Evolutionary conservation across 495 filamentous ascomycete genomes (phyloP), one percentile per base, ranked within the genome.

Genomic region (Talaromyces proteolyticus): DNA sequence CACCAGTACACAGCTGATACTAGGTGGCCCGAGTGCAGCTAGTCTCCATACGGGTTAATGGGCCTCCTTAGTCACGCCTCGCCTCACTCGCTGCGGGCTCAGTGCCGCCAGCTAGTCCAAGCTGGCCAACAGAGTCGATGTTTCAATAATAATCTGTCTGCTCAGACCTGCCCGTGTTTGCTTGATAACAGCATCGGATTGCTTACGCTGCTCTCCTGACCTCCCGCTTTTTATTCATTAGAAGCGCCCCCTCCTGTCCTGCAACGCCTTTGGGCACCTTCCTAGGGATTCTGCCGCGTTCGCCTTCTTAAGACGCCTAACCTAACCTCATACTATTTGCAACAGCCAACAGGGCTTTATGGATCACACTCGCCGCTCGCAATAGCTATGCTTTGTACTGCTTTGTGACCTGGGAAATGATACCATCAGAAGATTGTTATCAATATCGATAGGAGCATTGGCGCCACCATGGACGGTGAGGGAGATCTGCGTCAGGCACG

Each of bases 401-500:
- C 29, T 34, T 34, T 14, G 29, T 34, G 29, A 14, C 29, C 14
- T 34, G 2, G 8, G 29, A 34, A 8, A 34, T 34, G 29, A 34
- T 34, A 34, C 14, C 8, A 34, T 34, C 29, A 34, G 29, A 1
- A 34, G 8, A 34, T 2, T 34, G n/a, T 34, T 34, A 14, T 34
- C 12, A 8, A 34, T 14, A 34, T 14, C 14, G 29, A 14, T 34
- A 34, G 29, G 8, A 34, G 4, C 14, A 34, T 34, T 14, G 29
- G 29, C 29, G 29, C 37, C 22, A 29, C 47, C 11, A 49, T 49
- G 47, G 47, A 45, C 25, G 49, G 47, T 36, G 50, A 55, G 45
- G 51, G 62, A 48, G 52, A 47, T 47, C 51, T 47, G 11, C 47
- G 21, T 16, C 34, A 29, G 20, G 21, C 24, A 50, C 49, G 49